Percentiles rank a stretch among this genome's conserved stretches.
phyloP scores from a whole-genome alignment of 164 flowering plant genomes.

The Chimonanthus salicifolius region DNA sequence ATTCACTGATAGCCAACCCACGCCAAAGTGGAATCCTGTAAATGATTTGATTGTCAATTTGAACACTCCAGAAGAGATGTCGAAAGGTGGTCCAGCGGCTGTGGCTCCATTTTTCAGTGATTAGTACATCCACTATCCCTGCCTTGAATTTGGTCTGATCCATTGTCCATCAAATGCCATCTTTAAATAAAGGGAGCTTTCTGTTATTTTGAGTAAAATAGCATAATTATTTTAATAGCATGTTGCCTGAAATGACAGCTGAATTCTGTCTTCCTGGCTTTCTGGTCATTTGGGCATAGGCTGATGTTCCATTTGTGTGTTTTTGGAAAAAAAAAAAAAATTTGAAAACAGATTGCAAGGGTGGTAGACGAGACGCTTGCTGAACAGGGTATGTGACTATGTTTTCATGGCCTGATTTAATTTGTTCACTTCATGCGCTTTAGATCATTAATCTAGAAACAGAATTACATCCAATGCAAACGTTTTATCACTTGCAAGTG shows the following conservation, averaged over 20 bases:
- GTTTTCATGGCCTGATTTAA: not conserved
- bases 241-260: not conserved
- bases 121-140: too few relatives aligned
- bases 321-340: not conserved
- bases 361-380: constrained; percentile 63
- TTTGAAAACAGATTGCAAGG: constrained; percentile 62
- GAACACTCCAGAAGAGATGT: not conserved
- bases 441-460: too few relatives aligned
- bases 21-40: too few relatives aligned
- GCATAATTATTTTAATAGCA: too few relatives aligned
- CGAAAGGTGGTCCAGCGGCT: too few relatives aligned
- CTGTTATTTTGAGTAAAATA: too few relatives aligned
- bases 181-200: too few relatives aligned
- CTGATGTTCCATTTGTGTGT: constrained; percentile 2
- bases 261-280: not conserved
- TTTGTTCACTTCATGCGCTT: not conserved
- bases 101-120: too few relatives aligned
- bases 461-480: not conserved
- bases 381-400: constrained; percentile 52
- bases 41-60: too few relatives aligned
- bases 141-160: too few relatives aligned
- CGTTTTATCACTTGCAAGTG: not conserved
- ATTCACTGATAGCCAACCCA: too few relatives aligned
- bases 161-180: too few relatives aligned
- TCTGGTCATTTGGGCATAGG: not conserved